Evolutionary conservation across 2,329 filamentous ascomycete species (phyloP), one percentile per base, ranked within the genome.

Genomic region (Aspergillus novofumigatus): DNA sequence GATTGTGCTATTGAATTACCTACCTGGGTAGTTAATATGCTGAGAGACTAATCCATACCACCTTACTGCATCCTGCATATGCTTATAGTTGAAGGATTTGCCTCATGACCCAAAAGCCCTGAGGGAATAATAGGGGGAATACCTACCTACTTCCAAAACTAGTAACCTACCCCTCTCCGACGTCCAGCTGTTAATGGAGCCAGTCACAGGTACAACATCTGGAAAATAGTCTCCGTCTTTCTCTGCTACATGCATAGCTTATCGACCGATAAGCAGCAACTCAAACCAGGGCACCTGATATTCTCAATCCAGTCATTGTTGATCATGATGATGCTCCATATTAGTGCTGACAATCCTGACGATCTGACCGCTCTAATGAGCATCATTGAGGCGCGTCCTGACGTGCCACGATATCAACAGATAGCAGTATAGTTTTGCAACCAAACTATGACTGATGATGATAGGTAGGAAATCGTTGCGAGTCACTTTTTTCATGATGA

Each of bases 341-440:
- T 50, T 58, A 53, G 55, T 48, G 57, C 59, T 62, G 59, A 63
- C 51, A 59, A 67, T 64, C 61, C 45, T 61, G 60, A 57, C 65
- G 61, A 66, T 66, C 62, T 28, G 23, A 55, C 26, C 35, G 23
- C 52, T 55, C 51, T 20, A 52, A 57, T 25, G 56, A 52, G 54
- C 54, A 59, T n/a, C 53, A 59, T 55, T 51, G 23, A 51, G 50
- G 26, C 28, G 53, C 51, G 56, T 54, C 56, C 53, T 59, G 58
- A 55, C 58, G 55, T 55, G 53, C 53, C 47, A 53, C 50, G 56
- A 52, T 54, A 49, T 55, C 52, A 20, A 25, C 9, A 51, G 49
- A 41, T 41, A 35, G 29, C 49, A 28, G 32, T 29, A 29, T 35
- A 10, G 28, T 23, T 41, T 32, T 38, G 9, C 29, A 21, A 25